These are phyloP conservation scores for Candida tetrigidarum DNA, from an alignment of 1,139 yeast species.

Conservation along the genomic window DNA sequence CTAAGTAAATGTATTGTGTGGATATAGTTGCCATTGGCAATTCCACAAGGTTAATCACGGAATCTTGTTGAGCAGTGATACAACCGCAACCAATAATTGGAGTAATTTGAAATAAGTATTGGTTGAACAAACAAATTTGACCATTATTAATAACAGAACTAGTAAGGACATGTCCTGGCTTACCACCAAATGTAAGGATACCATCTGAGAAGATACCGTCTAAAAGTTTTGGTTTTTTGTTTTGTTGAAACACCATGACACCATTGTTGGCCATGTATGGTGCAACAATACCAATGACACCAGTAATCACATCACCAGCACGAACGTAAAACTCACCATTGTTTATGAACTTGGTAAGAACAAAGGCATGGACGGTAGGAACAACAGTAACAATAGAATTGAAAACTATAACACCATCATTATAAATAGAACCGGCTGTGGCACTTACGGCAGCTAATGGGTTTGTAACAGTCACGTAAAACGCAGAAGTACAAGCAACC, in stretches of 20 bases:
- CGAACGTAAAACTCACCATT: constrained; percentile 34
- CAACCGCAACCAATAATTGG: constrained; percentile 33
- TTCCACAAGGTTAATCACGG: constrained; percentile 26
- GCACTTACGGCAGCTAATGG: constrained; percentile 18
- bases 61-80: constrained; percentile 25
- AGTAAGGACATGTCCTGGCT: too few relatives aligned
- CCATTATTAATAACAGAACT: constrained; percentile 33
- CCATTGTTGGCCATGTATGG: constrained; percentile 32
- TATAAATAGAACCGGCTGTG: constrained; percentile 20
- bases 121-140: constrained; percentile 32
- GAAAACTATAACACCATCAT: constrained; percentile 29
- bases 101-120: constrained; percentile 28
- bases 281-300: constrained; percentile 25
- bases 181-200: constrained; percentile 24
- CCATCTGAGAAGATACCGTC: too few relatives aligned
- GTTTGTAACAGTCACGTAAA: constrained; percentile 20
- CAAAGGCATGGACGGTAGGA: constrained; percentile 25
- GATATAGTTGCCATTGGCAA: constrained; percentile 19
- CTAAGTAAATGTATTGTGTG: constrained; percentile 30
- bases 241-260: constrained; percentile 27
- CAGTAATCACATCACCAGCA: constrained; percentile 24
- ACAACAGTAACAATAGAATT: constrained; percentile 22
- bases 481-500: constrained; percentile 25
- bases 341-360: constrained; percentile 27
- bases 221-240: constrained; percentile 23